These are phyloP conservation scores for Neopestalotiopsis sp. DNA, from an alignment of 2,329 filamentous ascomycete genomes.

Conservation along the genomic window DNA sequence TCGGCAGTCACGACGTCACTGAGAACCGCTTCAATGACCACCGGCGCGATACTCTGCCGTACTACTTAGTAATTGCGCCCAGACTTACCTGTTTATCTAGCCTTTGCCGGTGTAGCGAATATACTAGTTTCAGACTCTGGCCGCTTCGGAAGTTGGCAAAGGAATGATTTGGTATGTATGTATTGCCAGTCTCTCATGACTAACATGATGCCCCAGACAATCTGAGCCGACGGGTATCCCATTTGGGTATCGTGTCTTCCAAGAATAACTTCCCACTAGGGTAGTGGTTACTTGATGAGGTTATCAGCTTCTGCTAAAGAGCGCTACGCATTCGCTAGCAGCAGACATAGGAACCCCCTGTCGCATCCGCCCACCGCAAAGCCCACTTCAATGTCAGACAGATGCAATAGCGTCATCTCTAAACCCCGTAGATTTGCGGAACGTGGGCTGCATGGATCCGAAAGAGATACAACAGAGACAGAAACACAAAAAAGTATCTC, in stretches of 20 bases:
- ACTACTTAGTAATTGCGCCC: too few relatives aligned
- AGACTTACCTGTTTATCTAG: too few relatives aligned
- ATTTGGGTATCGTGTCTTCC: not conserved
- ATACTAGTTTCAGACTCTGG: not conserved
- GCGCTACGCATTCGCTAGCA: not conserved
- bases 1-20: not conserved
- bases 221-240: not conserved
- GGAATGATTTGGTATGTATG: not conserved
- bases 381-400: not conserved
- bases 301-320: not conserved
- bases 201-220: not conserved
- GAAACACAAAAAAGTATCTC: not conserved
- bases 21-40: not conserved
- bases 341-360: not conserved
- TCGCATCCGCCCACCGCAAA: not conserved
- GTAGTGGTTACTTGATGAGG: not conserved
- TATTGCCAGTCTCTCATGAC: not conserved
- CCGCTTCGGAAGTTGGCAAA: not conserved
- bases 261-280: not conserved
- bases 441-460: not conserved
- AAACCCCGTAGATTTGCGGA: not conserved
- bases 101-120: not conserved
- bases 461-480: not conserved
- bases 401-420: constrained; percentile 1
- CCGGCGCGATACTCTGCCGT: not conserved